Base-by-base conservation (phyloP, 2,329 filamentous ascomycete genomes). In the Nakataea oryzae region DNA sequence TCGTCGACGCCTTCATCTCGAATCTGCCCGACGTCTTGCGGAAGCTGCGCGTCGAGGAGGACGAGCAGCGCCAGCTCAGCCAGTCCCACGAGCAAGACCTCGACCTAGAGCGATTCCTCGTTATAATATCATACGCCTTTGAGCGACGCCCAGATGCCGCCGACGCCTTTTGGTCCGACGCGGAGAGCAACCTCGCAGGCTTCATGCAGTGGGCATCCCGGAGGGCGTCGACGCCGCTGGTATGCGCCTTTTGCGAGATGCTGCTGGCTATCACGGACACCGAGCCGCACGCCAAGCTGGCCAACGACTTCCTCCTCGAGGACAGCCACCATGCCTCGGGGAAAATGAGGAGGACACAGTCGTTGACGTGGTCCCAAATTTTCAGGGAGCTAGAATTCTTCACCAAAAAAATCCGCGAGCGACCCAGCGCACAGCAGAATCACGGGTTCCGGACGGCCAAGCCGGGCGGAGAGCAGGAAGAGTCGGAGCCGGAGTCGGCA, bases 191-290 rank as follows among this genome's bases (percentile, higher is more conserved):
- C 67, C 79, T 99, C 34, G 90, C 93, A 65, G 95, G 95, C 0
- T 99, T 99, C 71, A 82, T 99, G 72, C 90, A 96, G 66, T 99
- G 95, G 95, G 90, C 93, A n/a, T 96, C 95, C 3, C 88, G 91
- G 67, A 84, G 95, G 68, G 92, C 96, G 64, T 96, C 96, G 0
- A 97, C 96, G 0, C 95, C 95, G n/a, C 83, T 96, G 28, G 93
- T 96, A 63, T 95, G 91, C 64, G 93, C 93, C 14, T 99, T 97
- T 69, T 99, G 95, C 73, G 93, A 97, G 71, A 93, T 99, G 86
- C 79, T 99, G 21, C 90, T 92, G 70, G 89, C 93, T 1, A 87
- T 99, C 58, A 91, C 95, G 0, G 86, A 88, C 60, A 91, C 91
- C 61, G 85, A 91, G 61, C 85, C 90, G 61, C 95, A 91, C 68